Conservation (phyloP, 1,284 basidiomycete species). For the Phylloboletellus chloephorus region DNA sequence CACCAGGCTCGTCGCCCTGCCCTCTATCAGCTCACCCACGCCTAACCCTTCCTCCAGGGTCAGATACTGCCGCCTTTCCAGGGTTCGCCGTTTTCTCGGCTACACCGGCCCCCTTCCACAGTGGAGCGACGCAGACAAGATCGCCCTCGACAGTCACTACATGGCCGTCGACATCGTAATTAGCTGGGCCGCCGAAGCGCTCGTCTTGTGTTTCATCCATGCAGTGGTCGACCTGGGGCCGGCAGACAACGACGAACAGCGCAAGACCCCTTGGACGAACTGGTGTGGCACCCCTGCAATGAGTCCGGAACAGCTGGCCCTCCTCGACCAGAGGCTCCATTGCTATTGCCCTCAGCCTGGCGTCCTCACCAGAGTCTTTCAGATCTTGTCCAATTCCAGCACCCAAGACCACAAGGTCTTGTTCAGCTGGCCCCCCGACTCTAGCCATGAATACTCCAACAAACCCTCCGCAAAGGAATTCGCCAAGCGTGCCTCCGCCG, state of each 20-base stretch:
- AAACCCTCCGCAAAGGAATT: constrained; percentile 78
- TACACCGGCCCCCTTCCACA: constrained; percentile 46
- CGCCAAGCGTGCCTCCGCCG: constrained; percentile 73
- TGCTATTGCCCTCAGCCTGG: constrained; percentile 46
- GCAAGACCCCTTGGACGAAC: constrained; percentile 85
- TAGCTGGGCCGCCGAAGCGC: constrained; percentile 88
- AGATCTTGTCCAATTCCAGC: constrained; percentile 60
- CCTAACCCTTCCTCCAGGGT: constrained; percentile 45
- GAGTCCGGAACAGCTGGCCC: constrained; percentile 48
- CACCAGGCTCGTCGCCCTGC: constrained; percentile 55
- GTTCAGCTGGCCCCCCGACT: constrained; percentile 86
- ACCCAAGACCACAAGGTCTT: constrained; percentile 55
- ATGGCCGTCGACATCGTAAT: constrained; percentile 90
- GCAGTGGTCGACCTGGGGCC: constrained; percentile 74
- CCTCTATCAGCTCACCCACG: constrained; percentile 8
- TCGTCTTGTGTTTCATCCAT: constrained; percentile 94
- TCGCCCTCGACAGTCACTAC: constrained; percentile 74
- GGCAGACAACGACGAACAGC: constrained; percentile 75
- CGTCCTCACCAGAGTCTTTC: constrained; percentile 67
- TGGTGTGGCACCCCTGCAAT: constrained; percentile 84
- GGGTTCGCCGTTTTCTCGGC: constrained; percentile 63
- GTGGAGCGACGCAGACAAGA: constrained; percentile 64
- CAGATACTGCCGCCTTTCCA: constrained; percentile 67
- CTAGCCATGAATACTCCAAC: constrained; percentile 36
- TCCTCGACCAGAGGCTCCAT: constrained; percentile 55